Evolutionary conservation across 495 filamentous ascomycete genomes (phyloP), one percentile per base, ranked within the genome.

Genomic region (Xeromyces bisporus): DNA sequence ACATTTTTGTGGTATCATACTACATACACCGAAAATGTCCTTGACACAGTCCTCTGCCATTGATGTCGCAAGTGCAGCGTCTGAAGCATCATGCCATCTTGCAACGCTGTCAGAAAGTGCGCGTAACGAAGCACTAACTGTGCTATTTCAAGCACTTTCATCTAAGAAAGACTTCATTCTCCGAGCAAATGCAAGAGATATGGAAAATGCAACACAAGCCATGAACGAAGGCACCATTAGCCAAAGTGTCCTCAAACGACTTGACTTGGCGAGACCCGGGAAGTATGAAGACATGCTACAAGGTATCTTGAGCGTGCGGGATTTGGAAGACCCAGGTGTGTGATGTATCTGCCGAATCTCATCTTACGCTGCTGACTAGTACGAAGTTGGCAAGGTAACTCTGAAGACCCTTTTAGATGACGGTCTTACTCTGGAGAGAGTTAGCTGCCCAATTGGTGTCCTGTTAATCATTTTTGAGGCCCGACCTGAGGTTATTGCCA

Each of bases 251-350:
- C 65, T 96, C n/a, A 89, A 93, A 43, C 64, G 89, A 39, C 63
- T 99, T 31, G 87, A 96, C 42, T 58, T 97, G 7, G 70, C 73
- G 6, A 77, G 77, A 47, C 68, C 70, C 32, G 84, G 86, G 23
- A 96, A 97, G 60, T 97, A 75, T 67, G 82, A 93, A 42, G 89
- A 94, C 42, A 99, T 96, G 89, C 66, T 99, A 28, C 75, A 91
- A 53, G 91, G 89, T 16, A 91, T 99, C 38, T 50, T 93, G 31
- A 80, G 87, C 55, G 91, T 99, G 24, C 66, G 80, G 40, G 71
- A 71, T 31, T 65, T 99, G 9, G 73, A 78, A 34, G 89, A 99
- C 57, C 89, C 91, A 39, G 69, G 85, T 92, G 57, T 47, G 72
- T 60, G n/a, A n/a, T n/a, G n/a, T n/a, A n/a, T n/a, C n/a, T n/a